Evolutionary conservation across 108 stramenopile species (phyloP).

Genomic region (Pseudonitzschia multiseries): DNA sequence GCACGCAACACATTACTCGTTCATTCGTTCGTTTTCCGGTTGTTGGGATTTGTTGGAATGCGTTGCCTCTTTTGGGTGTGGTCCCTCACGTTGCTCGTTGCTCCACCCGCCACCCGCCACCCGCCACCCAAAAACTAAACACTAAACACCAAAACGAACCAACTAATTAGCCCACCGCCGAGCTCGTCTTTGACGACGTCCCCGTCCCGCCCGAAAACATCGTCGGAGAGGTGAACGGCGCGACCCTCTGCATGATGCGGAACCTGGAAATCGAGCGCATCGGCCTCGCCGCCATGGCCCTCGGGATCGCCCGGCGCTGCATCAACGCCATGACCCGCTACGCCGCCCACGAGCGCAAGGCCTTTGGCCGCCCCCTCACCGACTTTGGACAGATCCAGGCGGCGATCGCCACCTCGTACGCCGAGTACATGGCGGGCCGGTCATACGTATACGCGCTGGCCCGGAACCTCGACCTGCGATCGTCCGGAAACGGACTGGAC

Average conservation of each 20-base stretch:
- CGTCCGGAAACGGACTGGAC: conserved; percentile 85
- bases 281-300: conserved; percentile 94
- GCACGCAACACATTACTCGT: not conserved
- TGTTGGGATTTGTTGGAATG: not conserved
- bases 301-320: conserved; percentile 91
- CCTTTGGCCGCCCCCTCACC: conserved; percentile 88
- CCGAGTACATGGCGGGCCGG: conserved; percentile 96
- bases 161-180: conserved; percentile 85
- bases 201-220: conserved; percentile 78
- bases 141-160: too few species aligned
- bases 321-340: conserved; percentile 94
- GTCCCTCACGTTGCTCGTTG: too few species aligned
- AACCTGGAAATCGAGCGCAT: conserved; percentile 98
- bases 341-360: conserved; percentile 74
- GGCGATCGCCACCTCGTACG: conserved; percentile 92
- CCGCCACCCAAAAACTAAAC: not conserved
- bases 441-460: conserved; percentile 91
- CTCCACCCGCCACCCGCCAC: not conserved
- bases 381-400: conserved; percentile 96
- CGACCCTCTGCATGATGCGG: conserved; percentile 97
- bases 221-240: conserved; percentile 90
- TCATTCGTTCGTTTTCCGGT: not conserved
- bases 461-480: conserved; percentile 77
- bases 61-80: too few species aligned
- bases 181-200: conserved; percentile 97